These are phyloP conservation scores for Arthrobotrys sphaeroides DNA, from an alignment of 2,329 filamentous ascomycete species.

Conservation along the genomic window DNA sequence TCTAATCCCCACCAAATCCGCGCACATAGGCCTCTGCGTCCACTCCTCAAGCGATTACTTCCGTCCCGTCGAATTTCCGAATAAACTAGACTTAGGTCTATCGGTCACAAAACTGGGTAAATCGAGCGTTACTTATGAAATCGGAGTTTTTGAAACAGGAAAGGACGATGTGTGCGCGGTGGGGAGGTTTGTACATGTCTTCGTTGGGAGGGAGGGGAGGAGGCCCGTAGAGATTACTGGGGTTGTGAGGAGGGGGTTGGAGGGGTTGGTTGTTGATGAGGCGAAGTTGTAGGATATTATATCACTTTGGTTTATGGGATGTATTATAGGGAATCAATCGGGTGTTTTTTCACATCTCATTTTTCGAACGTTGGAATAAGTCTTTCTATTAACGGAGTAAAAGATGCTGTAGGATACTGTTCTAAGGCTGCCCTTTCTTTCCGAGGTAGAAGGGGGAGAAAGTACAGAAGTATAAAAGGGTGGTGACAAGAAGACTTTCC, in stretches of 20 bases:
- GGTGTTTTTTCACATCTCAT: slow-evolving; percentile 10
- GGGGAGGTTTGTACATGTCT: slow-evolving; percentile 86
- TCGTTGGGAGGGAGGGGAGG: slow-evolving; percentile 78
- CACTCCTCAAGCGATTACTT: slow-evolving; percentile 89
- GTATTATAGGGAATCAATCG: too few relatives aligned
- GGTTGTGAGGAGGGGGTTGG: slow-evolving; percentile 22
- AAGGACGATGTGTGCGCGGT: slow-evolving; percentile 80
- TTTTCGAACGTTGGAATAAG: slow-evolving; percentile 53
- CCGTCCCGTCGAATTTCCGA: slow-evolving; percentile 80
- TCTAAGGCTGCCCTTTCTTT: slow-evolving; percentile 37
- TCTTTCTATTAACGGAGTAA: slow-evolving; percentile 49
- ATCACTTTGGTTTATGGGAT: neutral
- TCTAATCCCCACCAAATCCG: slow-evolving; percentile 74
- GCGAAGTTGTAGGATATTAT: slow-evolving; percentile 31
- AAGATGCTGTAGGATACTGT: slow-evolving; percentile 36
- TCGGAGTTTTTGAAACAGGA: slow-evolving; percentile 82
- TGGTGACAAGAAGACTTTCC: slow-evolving; percentile 40
- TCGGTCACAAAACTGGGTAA: slow-evolving; percentile 84
- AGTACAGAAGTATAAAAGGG: slow-evolving; percentile 6
- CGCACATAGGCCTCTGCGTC: slow-evolving; percentile 83
- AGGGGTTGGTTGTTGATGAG: slow-evolving; percentile 25
- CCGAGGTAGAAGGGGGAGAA: too few relatives aligned
- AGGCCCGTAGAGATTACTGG: slow-evolving; percentile 66
- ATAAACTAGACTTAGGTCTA: slow-evolving; percentile 80
- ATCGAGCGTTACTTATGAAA: slow-evolving; percentile 88